Conservation (phyloP, 768 basidiomycete species). For the Leucogyrophana mollusca region DNA sequence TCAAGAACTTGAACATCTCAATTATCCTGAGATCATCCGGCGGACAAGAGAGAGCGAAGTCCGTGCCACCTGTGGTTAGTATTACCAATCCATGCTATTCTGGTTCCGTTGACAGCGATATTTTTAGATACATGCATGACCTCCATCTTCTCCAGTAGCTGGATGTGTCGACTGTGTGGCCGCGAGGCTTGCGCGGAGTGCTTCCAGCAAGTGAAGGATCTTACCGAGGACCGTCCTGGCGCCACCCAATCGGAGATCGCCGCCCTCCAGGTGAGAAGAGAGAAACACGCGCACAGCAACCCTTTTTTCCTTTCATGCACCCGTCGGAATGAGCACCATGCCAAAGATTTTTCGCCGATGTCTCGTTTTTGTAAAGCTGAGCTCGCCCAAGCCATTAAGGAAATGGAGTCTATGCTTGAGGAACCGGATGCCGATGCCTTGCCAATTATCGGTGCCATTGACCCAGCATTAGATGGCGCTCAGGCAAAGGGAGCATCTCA, state of each 20-base stretch:
- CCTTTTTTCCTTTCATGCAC: slow-evolving; percentile 77
- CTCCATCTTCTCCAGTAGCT: slow-evolving; percentile 85
- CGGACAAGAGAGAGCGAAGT: slow-evolving; percentile 79
- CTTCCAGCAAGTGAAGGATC: slow-evolving; percentile 62
- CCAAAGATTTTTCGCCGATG: slow-evolving; percentile 73
- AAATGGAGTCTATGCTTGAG: slow-evolving; percentile 61
- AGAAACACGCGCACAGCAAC: slow-evolving; percentile 62
- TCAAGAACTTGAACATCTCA: slow-evolving; percentile 63
- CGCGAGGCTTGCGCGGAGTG: slow-evolving; percentile 89
- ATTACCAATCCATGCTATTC: slow-evolving; percentile 1
- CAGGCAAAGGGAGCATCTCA: slow-evolving; percentile 1
- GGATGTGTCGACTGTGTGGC: slow-evolving; percentile 91
- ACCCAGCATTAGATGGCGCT: slow-evolving; percentile 24
- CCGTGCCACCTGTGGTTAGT: slow-evolving; percentile 81
- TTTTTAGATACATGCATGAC: slow-evolving; percentile 87
- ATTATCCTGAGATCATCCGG: slow-evolving; percentile 56
- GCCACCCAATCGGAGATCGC: slow-evolving; percentile 48
- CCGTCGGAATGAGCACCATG: slow-evolving; percentile 66
- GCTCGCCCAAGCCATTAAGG: slow-evolving; percentile 59
- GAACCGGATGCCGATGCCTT: slow-evolving; percentile 28
- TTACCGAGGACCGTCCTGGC: slow-evolving; percentile 53
- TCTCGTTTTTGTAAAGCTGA: slow-evolving; percentile 70
- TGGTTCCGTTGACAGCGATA: slow-evolving; percentile 7
- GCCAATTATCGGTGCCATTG: slow-evolving; percentile 23
- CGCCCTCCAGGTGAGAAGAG: slow-evolving; percentile 49